phyloP scores from a whole-genome alignment of 768 basidiomycete species.

The Leccinum broughii region DNA sequence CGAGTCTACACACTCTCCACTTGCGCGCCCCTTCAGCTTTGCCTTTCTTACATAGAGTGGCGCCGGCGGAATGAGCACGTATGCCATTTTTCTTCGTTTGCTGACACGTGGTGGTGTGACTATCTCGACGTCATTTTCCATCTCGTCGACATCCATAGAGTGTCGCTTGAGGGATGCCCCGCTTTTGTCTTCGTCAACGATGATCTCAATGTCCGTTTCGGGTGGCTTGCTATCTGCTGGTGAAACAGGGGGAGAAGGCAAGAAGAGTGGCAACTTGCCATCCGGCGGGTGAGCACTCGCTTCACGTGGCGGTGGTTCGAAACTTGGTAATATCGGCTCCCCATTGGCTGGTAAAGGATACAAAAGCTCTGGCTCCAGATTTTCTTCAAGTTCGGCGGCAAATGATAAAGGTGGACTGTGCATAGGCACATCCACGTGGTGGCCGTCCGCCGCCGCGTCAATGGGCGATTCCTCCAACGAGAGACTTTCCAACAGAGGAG shows the following conservation, averaged over 20 bases:
- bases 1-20: conserved; percentile 20
- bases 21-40: conserved; percentile 15
- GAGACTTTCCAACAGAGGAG: conserved; percentile 22
- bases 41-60: conserved; percentile 24
- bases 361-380: conserved; percentile 10
- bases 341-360: conserved; percentile 5
- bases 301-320: conserved; percentile 14
- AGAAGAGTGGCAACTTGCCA: conserved; percentile 44
- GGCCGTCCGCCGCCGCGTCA: conserved; percentile 1
- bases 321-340: conserved; percentile 6
- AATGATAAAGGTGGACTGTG: conserved; percentile 15
- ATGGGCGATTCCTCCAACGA: conserved; percentile 21
- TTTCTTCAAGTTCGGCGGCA: conserved; percentile 8
- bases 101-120: conserved; percentile 7
- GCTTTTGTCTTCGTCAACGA: conserved; percentile 6
- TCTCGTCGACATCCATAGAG: conserved; percentile 15
- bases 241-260: conserved; percentile 46
- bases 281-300: conserved; percentile 8
- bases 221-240: conserved; percentile 25
- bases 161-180: conserved; percentile 24
- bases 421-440: conserved; percentile 25
- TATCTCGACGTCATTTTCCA: conserved; percentile 6
- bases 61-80: conserved; percentile 32
- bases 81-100: conserved; percentile 30
- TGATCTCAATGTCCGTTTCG: conserved; percentile 23